phyloP scores from a whole-genome alignment of 2,329 filamentous ascomycete species.

The Arthrobotrys entomopaga region DNA sequence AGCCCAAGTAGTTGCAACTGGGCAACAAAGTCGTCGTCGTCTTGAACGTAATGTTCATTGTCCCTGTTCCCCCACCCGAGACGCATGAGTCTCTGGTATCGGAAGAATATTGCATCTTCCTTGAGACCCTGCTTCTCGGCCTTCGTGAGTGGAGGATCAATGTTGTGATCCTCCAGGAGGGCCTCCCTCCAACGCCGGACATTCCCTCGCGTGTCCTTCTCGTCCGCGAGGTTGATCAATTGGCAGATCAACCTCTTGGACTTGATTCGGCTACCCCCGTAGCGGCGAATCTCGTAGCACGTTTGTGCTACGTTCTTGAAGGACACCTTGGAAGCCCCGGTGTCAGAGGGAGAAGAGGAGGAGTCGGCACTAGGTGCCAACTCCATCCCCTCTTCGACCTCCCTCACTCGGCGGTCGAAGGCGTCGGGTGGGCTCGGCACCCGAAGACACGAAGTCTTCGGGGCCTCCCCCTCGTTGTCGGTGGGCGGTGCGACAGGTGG shows the following conservation, averaged over 20 bases:
- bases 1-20: background rate
- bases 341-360: background rate
- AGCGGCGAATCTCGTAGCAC: background rate
- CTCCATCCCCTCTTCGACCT: background rate
- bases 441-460: too few species aligned
- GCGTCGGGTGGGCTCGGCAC: too few species aligned
- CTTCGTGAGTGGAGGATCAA: background rate
- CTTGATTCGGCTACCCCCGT: background rate
- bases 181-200: background rate
- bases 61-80: background rate
- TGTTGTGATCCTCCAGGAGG: background rate
- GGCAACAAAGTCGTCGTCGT: background rate
- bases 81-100: background rate
- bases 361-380: background rate
- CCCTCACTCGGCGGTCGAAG: too few species aligned
- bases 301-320: background rate
- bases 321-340: background rate
- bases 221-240: background rate
- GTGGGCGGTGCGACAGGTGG: too few species aligned
- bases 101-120: background rate
- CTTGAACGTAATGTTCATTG: background rate
- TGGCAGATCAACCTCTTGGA: background rate
- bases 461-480: too few species aligned
- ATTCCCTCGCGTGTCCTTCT: background rate
- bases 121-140: background rate